phyloP scores from a whole-genome alignment of 352 stramenopile genomes.

The Chrysophaeum taylorii region DNA sequence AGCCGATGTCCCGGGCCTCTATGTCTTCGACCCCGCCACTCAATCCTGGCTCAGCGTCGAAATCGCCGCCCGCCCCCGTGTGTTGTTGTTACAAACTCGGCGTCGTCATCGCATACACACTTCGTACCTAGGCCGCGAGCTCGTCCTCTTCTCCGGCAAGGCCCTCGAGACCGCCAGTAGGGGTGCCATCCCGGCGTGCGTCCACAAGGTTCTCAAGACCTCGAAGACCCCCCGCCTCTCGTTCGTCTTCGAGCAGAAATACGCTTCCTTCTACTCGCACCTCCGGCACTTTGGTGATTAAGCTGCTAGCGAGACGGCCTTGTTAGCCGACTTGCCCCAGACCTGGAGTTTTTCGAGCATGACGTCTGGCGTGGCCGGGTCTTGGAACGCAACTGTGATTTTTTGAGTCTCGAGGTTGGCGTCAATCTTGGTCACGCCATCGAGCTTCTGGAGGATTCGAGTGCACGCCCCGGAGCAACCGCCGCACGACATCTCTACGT shows the following conservation, averaged over 20 bases:
- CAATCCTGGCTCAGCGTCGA: neutral
- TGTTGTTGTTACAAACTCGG: no score
- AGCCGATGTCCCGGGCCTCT: neutral
- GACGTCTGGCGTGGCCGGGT: conserved; percentile 54
- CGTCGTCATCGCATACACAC: no score
- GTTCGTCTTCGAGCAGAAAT: conserved; percentile 14
- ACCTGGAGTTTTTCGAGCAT: conserved; percentile 71
- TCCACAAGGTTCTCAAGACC: neutral
- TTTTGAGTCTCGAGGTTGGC: conserved; percentile 72
- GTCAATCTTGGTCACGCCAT: conserved; percentile 63
- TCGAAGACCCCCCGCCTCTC: neutral
- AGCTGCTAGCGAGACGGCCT: conserved; percentile 43
- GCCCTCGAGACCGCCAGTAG: neutral
- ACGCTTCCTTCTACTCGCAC: conserved; percentile 3
- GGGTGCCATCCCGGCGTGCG: neutral
- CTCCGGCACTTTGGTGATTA: neutral
- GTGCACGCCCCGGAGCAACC: conserved; percentile 71
- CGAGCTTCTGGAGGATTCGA: conserved; percentile 73
- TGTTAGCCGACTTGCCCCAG: conserved; percentile 70
- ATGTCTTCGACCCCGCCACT: neutral
- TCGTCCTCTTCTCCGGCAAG: conserved; percentile 11
- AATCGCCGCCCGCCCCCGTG: neutral
- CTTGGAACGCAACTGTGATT: conserved; percentile 54
- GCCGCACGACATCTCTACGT: conserved; percentile 74
- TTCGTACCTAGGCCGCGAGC: neutral